Evolutionary conservation across 2,329 filamentous ascomycete genomes (phyloP).

Genomic region (Penicillium olsonii): DNA sequence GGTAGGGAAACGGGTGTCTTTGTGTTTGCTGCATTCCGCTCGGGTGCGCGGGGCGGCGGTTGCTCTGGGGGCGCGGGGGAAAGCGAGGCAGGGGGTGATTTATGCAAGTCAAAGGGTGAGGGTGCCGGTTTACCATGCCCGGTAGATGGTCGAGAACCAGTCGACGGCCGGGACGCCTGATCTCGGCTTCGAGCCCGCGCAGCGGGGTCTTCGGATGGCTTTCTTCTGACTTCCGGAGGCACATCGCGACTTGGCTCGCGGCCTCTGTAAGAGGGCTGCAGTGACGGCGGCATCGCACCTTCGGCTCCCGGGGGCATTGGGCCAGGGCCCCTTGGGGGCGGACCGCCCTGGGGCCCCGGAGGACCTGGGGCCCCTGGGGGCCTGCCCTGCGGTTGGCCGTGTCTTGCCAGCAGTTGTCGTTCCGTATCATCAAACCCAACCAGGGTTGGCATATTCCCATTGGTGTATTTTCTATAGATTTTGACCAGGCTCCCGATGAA

Average conservation of each 20-base stretch:
- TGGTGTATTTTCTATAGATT: conserved; percentile 95
- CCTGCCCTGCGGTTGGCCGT: conserved; percentile 15
- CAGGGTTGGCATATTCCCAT: conserved; percentile 76
- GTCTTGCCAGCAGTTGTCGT: conserved; percentile 71
- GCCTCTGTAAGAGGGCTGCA: conserved; percentile 33
- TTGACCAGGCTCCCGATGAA: conserved; percentile 96
- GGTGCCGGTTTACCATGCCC: conserved; percentile 28
- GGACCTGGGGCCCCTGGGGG: conserved; percentile 11
- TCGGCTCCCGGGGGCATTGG: conserved; percentile 16
- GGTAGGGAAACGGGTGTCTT: conserved; percentile 5
- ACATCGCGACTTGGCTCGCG: conserved; percentile 42
- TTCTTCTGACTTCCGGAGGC: conserved; percentile 31
- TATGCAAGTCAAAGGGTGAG: conserved; percentile 29
- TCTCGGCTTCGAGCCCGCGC: conserved; percentile 44
- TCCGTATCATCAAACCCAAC: conserved; percentile 81
- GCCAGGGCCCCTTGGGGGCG: conserved; percentile 27
- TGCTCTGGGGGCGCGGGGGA: conserved; percentile 25
- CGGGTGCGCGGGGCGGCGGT: conserved; percentile 26
- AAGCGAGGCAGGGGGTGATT: conserved; percentile 16
- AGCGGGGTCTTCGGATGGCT: conserved; percentile 39
- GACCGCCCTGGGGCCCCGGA: conserved; percentile 10
- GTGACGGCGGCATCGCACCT: conserved; percentile 3
- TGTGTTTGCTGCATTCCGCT: conserved; percentile 22
- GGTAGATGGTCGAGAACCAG: conserved; percentile 27
- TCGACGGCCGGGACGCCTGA: conserved; percentile 40